Conservation (phyloP, 495 filamentous ascomycete genomes). For the Aspergillus olivimuriae region DNA sequence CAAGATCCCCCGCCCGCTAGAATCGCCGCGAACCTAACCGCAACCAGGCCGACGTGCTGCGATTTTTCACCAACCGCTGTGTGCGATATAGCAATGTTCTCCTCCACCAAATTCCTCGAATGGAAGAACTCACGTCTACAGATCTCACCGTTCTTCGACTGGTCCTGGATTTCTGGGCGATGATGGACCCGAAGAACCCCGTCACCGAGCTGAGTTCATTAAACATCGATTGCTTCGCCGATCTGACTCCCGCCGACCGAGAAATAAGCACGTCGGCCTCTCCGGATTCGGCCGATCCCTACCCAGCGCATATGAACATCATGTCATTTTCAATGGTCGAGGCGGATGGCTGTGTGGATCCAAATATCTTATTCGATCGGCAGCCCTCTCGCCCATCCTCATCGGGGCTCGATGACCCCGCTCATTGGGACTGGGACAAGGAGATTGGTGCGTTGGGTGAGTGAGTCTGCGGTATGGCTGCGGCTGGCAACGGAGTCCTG, state of each 20-base stretch:
- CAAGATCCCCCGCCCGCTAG: not conserved
- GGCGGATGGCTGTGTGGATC: not conserved
- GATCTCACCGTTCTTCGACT: constrained; percentile 12
- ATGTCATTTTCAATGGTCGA: not conserved
- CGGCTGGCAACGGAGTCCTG: too few relatives aligned
- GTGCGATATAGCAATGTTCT: constrained; percentile 16
- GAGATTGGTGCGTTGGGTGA: not conserved
- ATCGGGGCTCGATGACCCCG: not conserved
- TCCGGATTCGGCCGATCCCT: not conserved
- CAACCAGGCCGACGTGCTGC: constrained; percentile 12
- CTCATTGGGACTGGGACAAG: not conserved
- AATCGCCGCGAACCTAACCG: not conserved
- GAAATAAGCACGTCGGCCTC: not conserved
- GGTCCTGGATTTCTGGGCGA: constrained; percentile 20
- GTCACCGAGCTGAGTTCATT: constrained; percentile 8
- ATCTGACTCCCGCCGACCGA: not conserved
- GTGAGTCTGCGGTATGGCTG: too few relatives aligned
- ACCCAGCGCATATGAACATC: not conserved
- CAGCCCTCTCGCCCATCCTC: not conserved
- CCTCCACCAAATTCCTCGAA: constrained; percentile 10
- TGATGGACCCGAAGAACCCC: constrained; percentile 21
- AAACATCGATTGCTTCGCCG: constrained; percentile 1
- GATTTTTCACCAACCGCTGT: constrained; percentile 17
- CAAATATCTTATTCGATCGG: not conserved
- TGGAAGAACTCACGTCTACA: constrained; percentile 11